Conservation (phyloP, 306 rosid species). For the Ormosia semicastrata region DNA sequence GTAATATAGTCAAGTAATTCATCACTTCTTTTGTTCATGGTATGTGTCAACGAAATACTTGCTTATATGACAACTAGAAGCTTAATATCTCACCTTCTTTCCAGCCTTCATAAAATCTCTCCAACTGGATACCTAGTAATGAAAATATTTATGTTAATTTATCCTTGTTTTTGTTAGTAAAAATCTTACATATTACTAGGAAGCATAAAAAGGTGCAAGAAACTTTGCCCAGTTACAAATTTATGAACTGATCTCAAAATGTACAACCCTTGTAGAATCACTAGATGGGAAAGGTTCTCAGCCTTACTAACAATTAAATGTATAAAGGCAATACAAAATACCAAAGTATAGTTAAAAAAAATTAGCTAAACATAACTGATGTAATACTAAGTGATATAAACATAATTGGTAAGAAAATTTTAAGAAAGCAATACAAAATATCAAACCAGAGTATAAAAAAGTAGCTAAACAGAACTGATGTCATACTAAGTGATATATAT, state of each 20-base stretch:
- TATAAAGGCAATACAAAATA: too few relatives aligned
- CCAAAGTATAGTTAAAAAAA: background rate
- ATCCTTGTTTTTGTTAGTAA: background rate
- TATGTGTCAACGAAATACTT: too few relatives aligned
- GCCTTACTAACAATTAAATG: too few relatives aligned
- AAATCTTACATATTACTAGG: background rate
- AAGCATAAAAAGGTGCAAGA: too few relatives aligned
- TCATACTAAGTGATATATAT: background rate
- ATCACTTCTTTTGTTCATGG: background rate
- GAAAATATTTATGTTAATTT: background rate
- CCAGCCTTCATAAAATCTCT: constrained; percentile 98
- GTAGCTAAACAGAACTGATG: background rate
- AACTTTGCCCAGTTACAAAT: too few relatives aligned
- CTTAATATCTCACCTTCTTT: constrained; percentile 74
- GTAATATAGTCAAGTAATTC: background rate
- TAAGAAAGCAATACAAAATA: too few relatives aligned
- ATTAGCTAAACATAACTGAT: background rate
- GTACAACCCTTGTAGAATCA: too few relatives aligned
- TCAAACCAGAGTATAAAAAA: background rate
- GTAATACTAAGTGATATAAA: background rate
- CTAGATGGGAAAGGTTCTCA: too few relatives aligned
- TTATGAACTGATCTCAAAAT: too few relatives aligned
- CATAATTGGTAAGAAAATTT: background rate
- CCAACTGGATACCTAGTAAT: constrained; percentile 95
- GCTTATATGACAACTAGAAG: background rate